Evolutionary conservation across 129 eudicot species (phyloP).

Genomic region (Flaveria robusta): DNA sequence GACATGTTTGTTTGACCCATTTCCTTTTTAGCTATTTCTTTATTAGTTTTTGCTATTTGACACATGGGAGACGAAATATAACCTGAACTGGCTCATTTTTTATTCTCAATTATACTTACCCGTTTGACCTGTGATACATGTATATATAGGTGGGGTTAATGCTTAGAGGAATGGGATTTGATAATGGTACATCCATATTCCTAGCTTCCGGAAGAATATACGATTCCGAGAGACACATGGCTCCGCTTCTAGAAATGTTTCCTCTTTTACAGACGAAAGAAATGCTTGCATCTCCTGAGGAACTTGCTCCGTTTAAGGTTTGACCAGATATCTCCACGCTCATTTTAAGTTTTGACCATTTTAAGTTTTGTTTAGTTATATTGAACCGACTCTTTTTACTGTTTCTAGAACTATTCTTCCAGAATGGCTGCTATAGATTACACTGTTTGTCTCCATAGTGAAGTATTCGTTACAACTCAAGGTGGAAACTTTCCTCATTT

Average conservation of each 20-base stretch:
- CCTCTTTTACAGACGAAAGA: conserved; percentile 93
- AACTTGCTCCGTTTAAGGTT: conserved; percentile 85
- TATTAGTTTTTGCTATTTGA: background rate
- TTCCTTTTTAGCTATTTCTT: background rate
- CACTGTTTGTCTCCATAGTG: conserved; percentile 97
- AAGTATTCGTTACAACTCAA: conserved; percentile 97
- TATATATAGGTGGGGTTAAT: conserved; percentile 80
- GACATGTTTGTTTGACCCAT: background rate
- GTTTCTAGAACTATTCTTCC: conserved; percentile 86
- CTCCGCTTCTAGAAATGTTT: conserved; percentile 89
- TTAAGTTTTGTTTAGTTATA: background rate
- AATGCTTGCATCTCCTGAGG: conserved; percentile 74
- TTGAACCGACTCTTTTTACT: conserved; percentile 28
- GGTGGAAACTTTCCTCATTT: conserved; percentile 98
- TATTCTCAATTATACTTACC: background rate
- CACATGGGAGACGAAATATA: background rate
- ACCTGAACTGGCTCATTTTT: background rate
- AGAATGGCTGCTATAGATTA: conserved; percentile 99
- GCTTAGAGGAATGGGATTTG: conserved; percentile 99
- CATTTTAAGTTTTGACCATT: background rate
- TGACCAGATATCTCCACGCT: background rate
- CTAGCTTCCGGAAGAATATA: conserved; percentile 94
- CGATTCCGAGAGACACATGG: conserved; percentile 90
- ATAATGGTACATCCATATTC: conserved; percentile 71
- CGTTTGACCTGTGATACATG: background rate